Evolutionary conservation across 441 rosid genomes (phyloP), one percentile per base, ranked within the genome.

Genomic region (Flueggea neowawraea): DNA sequence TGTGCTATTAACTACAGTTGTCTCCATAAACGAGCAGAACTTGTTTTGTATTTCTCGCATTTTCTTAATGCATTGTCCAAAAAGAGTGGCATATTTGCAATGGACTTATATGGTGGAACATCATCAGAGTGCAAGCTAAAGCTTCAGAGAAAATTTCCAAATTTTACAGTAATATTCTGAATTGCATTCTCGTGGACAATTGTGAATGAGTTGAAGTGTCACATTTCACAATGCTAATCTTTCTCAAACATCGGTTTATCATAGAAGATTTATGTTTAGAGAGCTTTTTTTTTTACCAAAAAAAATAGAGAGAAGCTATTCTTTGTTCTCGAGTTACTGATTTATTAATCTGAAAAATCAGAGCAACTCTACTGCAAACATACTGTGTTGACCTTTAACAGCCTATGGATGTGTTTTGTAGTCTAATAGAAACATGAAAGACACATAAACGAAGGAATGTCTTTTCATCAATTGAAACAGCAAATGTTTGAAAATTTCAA

Each of bases 1-100:
- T 92, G 95, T 63, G 96, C 98, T 70, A 89, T 92, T 65, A 87
- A 89, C 69, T 92, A 81, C 74, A 89, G 96, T 66, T 87, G 95
- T 74, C 91, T 92, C 61, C 96, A 89, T 65, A 82, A 75, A 66
- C 84, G 95, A 62, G 75, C 74, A 10, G 90, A 89, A 15, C 72
- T 89, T 70, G 81, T 92, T 62, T 61, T 79, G 71, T 89, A 87
- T 76, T 92, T 92, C 84, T 83, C 82, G 71, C 83, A 89, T 58
- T 91, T 76, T 54, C 79, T 62, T 48, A 70, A 77, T 0, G 64
- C 86, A 45, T 83, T 87, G 80, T 82, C 96, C 15, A 84, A 73
- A 67, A 82, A 61, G 57, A 93, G 96, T 12, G 95, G 95, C 31
- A 83, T 92, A 16, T 72, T 67, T 54, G 75, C 48, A 36, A 72